Evolutionary conservation across 352 stramenopile genomes (phyloP).

Genomic region (Aphanomyces euteiches): DNA sequence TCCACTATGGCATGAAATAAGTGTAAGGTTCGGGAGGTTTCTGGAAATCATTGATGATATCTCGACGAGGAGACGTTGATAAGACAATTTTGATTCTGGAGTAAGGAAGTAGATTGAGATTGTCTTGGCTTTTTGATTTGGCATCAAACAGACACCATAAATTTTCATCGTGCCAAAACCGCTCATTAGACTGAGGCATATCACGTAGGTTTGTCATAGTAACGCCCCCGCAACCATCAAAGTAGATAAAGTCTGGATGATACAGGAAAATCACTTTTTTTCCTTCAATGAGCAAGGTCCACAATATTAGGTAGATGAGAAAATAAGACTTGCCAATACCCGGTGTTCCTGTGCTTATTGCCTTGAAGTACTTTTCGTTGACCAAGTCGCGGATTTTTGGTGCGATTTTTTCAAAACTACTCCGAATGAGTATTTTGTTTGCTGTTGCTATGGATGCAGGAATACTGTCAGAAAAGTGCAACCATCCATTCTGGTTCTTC

Average conservation of each 20-base stretch:
- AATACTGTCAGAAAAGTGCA: background rate
- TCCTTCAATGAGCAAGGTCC: constrained; percentile 38
- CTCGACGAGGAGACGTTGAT: constrained; percentile 35
- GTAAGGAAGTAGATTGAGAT: constrained; percentile 31
- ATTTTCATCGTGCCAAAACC: constrained; percentile 11
- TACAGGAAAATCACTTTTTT: constrained; percentile 32
- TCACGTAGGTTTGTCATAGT: background rate
- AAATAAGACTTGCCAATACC: constrained; percentile 42
- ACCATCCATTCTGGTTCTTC: background rate
- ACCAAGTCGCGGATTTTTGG: background rate
- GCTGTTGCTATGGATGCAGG: background rate
- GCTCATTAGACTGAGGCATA: background rate
- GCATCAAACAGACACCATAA: constrained; percentile 41
- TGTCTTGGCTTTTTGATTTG: background rate
- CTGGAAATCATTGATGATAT: constrained; percentile 40
- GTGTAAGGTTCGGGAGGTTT: constrained; percentile 38
- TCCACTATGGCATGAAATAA: constrained; percentile 40
- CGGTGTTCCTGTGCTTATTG: constrained; percentile 36
- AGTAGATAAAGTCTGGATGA: constrained; percentile 32
- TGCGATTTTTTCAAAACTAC: background rate
- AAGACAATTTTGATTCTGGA: constrained; percentile 33
- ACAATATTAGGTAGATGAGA: constrained; percentile 41
- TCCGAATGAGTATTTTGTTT: background rate
- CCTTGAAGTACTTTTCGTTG: background rate
- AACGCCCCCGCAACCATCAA: constrained; percentile 31